Conservation (phyloP, 495 filamentous ascomycete genomes). For the Polyplosphaeria fusca region DNA sequence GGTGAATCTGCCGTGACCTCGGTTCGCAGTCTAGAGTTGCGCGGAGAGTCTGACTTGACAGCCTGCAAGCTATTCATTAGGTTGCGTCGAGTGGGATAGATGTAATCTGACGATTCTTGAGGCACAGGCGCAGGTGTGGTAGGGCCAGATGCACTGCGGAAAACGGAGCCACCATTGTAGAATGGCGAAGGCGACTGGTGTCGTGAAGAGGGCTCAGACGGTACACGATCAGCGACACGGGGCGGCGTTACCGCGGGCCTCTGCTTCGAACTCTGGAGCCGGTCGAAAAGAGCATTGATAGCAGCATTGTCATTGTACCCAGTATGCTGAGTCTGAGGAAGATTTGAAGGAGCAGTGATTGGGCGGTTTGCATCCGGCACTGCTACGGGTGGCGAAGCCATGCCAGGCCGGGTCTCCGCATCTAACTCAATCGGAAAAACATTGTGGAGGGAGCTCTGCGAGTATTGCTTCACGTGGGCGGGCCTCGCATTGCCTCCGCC, state of each 20-base stretch:
- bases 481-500: background rate
- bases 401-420: constrained; percentile 35
- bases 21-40: constrained; percentile 27
- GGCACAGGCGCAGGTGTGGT: constrained; percentile 28
- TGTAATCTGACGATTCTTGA: constrained; percentile 22
- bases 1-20: constrained; percentile 27
- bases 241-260: constrained; percentile 6
- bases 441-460: constrained; percentile 47
- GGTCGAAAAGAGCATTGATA: constrained; percentile 19
- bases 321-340: constrained; percentile 11
- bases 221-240: constrained; percentile 1
- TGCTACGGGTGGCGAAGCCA: constrained; percentile 5
- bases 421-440: constrained; percentile 69
- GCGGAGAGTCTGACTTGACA: constrained; percentile 25
- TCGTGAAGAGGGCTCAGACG: constrained; percentile 25
- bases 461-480: constrained; percentile 35
- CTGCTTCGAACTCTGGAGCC: constrained; percentile 11
- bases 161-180: constrained; percentile 17
- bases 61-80: constrained; percentile 43
- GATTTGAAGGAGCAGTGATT: constrained; percentile 23
- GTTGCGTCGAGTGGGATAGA: constrained; percentile 42
- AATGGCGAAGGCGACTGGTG: constrained; percentile 33
- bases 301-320: constrained; percentile 11
- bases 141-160: constrained; percentile 33
- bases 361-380: constrained; percentile 14